Evolutionary conservation across 306 rosid genomes (phyloP).

Genomic region (Rubus idaeus): DNA sequence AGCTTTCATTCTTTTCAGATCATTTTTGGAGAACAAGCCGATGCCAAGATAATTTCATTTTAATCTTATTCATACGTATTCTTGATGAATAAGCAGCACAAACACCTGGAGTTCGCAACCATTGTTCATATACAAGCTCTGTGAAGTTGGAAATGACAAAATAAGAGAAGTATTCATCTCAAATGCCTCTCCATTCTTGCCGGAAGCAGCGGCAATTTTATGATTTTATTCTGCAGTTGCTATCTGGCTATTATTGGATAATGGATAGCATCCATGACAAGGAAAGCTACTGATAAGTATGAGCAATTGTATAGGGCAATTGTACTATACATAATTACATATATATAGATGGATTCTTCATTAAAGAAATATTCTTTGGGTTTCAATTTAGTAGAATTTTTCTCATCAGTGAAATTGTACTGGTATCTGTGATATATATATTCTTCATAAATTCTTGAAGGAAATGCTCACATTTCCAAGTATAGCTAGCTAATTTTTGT

Average conservation of each 20-base stretch:
- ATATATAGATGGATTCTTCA: conserved; percentile 12
- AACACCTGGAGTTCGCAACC: conserved; percentile 22
- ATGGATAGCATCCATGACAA: not conserved
- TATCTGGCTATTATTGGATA: conserved; percentile 1
- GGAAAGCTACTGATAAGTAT: not conserved
- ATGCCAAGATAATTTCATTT: conserved; percentile 46
- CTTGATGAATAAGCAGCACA: conserved; percentile 37
- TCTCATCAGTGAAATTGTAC: conserved; percentile 7
- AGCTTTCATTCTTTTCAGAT: conserved; percentile 78
- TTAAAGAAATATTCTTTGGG: conserved; percentile 22
- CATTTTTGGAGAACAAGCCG: conserved; percentile 81
- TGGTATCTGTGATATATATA: not conserved
- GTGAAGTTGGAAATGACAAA: conserved; percentile 21
- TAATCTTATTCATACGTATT: conserved; percentile 31
- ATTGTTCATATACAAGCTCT: conserved; percentile 25
- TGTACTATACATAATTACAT: not conserved
- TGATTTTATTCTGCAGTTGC: conserved; percentile 1
- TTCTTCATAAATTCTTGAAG: not conserved
- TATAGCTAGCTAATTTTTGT: not conserved
- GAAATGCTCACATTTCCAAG: conserved; percentile 14
- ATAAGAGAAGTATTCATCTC: conserved; percentile 59
- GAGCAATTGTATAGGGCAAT: not conserved
- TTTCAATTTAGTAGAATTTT: not conserved
- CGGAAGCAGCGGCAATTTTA: conserved; percentile 4
- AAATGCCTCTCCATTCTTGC: conserved; percentile 46